Evolutionary conservation across 176 grass and related monocot species (phyloP), one percentile per base, ranked within the genome.

Genomic region (Musa acuminata): DNA sequence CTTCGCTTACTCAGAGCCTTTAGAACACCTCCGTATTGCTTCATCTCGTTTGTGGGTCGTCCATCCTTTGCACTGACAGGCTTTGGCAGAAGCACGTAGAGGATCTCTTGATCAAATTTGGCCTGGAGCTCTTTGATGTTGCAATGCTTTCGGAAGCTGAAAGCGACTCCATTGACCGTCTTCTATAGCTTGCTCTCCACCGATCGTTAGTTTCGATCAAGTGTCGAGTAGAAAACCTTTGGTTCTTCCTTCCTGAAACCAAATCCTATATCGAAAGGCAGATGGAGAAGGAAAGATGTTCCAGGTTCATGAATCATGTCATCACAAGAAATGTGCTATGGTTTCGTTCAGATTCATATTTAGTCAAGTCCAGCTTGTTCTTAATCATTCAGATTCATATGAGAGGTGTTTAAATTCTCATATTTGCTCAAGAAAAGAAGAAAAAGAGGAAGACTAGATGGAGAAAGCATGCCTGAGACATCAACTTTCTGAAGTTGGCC

Each of bases 161-260:
- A 89, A 89, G 6, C 83, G 72, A 54, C 51, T 62, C 83, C 87
- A 86, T 25, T 14, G 68, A 27, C 26, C 53, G 80, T 73, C 64
- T 29, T 60, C 53, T 10, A 78, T 4, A 48, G 49, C 80, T 1
- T 73, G 69, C 80, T 83, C 68, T 55, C 80, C 83, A 53, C 51
- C 51, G 0, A 89, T 4, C 52, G 20, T 64, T 55, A 89, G 55
- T 62, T 14, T 74, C 3, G 77, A 68, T 22, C 6, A 25, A 0
- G 23, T 75, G 80, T 89, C 73, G 13, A 69, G 66, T 52, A 70
- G 69, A 69, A 24, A 24, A 81, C 83, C 62, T n/a, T 78, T 13
- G 85, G 77, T 17, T 89, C 77, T 35, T 83, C 87, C 63, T 80
- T 80, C 53, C 52, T 74, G 77, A 85, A 89, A 23, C 80, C 83